phyloP scores from a whole-genome alignment of 2,329 filamentous ascomycete genomes.

The Hawksworthiomyces lignivorus region DNA sequence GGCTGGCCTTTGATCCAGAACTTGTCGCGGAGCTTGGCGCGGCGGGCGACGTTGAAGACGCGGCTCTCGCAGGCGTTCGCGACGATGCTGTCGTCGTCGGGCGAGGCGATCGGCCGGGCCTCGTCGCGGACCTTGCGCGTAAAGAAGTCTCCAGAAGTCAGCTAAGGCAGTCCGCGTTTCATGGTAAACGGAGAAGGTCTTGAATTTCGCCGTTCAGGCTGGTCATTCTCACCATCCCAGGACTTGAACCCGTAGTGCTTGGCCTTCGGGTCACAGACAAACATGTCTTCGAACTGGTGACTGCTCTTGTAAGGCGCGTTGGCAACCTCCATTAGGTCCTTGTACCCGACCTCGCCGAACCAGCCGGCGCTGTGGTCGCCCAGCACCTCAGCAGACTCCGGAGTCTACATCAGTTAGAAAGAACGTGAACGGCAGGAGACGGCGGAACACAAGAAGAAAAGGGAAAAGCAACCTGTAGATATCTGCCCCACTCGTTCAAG shows the following conservation, averaged over 20 bases:
- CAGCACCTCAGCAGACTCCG: slow-evolving; percentile 46
- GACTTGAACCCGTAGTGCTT: slow-evolving; percentile 54
- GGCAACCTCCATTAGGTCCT: slow-evolving; percentile 43
- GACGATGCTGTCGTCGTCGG: slow-evolving; percentile 46
- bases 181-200: background rate
- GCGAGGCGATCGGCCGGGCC: slow-evolving; percentile 50
- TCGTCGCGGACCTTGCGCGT: slow-evolving; percentile 47
- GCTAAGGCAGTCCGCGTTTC: no score
- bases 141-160: no score
- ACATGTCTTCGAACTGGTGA: slow-evolving; percentile 52
- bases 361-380: slow-evolving; percentile 38
- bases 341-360: slow-evolving; percentile 43
- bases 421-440: background rate
- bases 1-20: slow-evolving; percentile 66
- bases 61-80: slow-evolving; percentile 59
- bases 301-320: slow-evolving; percentile 35
- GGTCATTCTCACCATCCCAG: slow-evolving; percentile 48
- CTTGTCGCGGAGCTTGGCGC: slow-evolving; percentile 47
- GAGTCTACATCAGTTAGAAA: slow-evolving; percentile 26
- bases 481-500: slow-evolving; percentile 51
- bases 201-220: no score
- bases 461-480: slow-evolving; percentile 30
- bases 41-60: slow-evolving; percentile 42
- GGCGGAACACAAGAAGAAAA: background rate
- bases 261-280: slow-evolving; percentile 47